Percentiles rank a stretch among this genome's conserved stretches.
Conservation (phyloP, 2,329 filamentous ascomycete genomes). For the Colletotrichum sp. region DNA sequence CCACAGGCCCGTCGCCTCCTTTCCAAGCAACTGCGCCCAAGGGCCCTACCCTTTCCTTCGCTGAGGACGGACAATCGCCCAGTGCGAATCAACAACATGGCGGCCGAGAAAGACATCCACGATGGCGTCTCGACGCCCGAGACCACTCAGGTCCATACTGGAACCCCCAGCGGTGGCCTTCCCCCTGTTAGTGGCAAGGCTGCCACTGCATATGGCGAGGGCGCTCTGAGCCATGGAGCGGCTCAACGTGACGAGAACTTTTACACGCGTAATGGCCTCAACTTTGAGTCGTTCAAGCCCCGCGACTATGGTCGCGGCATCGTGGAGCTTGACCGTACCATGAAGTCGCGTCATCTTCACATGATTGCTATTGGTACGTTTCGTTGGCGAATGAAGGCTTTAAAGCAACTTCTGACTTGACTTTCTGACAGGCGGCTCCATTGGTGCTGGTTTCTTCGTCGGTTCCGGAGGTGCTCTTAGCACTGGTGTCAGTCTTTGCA, state of each 20-base stretch:
- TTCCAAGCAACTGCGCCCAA: neutral
- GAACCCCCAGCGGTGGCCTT: neutral
- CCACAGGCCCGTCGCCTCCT: neutral
- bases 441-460: conserved; percentile 68
- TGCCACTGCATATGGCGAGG: neutral
- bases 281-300: conserved; percentile 27
- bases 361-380: conserved; percentile 52
- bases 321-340: conserved; percentile 31
- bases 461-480: conserved; percentile 57
- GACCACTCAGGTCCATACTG: conserved; percentile 5
- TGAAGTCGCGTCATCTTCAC: conserved; percentile 54
- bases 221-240: neutral
- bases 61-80: neutral
- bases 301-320: conserved; percentile 23
- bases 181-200: neutral
- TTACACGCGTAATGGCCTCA: conserved; percentile 27
- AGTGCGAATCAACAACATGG: neutral
- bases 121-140: conserved; percentile 16
- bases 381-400: neutral
- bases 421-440: conserved; percentile 37
- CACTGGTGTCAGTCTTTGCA: conserved; percentile 44
- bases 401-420: neutral
- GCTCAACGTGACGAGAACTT: conserved; percentile 6
- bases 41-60: neutral
- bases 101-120: conserved; percentile 9